A percentile compares a stretch with the other conserved stretches of the same genome.
These are phyloP conservation scores for Verticillium nubilum DNA, from an alignment of 2,329 filamentous ascomycete genomes.

Conservation along the genomic window DNA sequence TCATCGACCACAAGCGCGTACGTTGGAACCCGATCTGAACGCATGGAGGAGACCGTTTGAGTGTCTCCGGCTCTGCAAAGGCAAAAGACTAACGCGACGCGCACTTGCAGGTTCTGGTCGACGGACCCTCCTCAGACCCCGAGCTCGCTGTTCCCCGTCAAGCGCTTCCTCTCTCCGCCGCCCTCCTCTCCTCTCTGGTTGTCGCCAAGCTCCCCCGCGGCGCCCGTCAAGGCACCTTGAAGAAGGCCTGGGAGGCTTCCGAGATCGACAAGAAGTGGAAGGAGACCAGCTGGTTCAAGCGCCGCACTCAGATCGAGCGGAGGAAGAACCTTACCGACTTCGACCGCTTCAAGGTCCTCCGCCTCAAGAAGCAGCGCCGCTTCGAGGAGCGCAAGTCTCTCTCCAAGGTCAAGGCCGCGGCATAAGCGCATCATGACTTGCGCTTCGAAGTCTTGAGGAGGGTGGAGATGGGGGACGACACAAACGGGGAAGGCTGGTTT, in stretches of 20 bases:
- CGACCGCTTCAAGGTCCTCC: constrained; percentile 99
- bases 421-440: constrained; percentile 47
- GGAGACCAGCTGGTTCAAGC: constrained; percentile 90
- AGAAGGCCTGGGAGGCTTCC: constrained; percentile 84
- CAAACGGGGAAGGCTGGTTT: constrained; percentile 7
- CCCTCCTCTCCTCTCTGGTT: constrained; percentile 85
- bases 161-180: constrained; percentile 71
- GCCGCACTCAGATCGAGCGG: constrained; percentile 77
- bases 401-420: constrained; percentile 83
- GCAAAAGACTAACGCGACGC: not conserved
- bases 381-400: constrained; percentile 97
- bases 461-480: not conserved
- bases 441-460: constrained; percentile 4
- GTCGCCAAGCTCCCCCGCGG: constrained; percentile 82
- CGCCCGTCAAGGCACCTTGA: constrained; percentile 75
- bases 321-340: constrained; percentile 94
- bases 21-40: constrained; percentile 37
- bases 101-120: constrained; percentile 74
- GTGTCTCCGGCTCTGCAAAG: not conserved
- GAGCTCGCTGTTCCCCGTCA: constrained; percentile 81
- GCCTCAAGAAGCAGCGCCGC: constrained; percentile 98
- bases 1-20: constrained; percentile 99
- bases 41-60: not conserved
- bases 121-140: constrained; percentile 82
- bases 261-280: constrained; percentile 93